Evolutionary conservation across 306 rosid species (phyloP).

Genomic region (Quercus engelmannii): DNA sequence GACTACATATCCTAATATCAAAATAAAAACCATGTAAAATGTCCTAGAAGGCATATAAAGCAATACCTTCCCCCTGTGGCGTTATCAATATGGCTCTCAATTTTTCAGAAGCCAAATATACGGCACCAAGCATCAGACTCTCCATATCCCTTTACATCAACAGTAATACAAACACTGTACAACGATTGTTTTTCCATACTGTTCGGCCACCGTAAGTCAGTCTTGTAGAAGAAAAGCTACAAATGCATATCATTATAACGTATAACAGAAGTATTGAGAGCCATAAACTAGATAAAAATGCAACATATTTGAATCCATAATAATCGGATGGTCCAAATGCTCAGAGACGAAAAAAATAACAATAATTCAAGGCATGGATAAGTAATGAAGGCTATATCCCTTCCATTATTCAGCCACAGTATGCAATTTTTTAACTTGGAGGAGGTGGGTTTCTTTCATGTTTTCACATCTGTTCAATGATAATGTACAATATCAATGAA

Average conservation of each 20-base stretch:
- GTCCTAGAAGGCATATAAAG: not conserved
- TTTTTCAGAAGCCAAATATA: slow-evolving; percentile 80
- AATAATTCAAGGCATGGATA: not conserved
- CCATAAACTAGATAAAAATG: too few species aligned
- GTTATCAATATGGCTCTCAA: slow-evolving; percentile 72
- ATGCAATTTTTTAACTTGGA: too few species aligned
- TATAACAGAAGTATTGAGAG: too few species aligned
- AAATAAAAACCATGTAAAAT: slow-evolving; percentile 5
- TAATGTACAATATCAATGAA: not conserved
- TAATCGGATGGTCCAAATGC: not conserved
- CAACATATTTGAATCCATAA: too few species aligned
- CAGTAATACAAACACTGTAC: slow-evolving; percentile 56
- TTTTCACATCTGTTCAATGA: too few species aligned
- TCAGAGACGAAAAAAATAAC: too few species aligned
- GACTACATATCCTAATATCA: not conserved
- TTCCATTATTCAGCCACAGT: too few species aligned
- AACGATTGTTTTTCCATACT: slow-evolving; percentile 90
- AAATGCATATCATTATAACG: too few species aligned
- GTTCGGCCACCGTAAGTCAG: slow-evolving; percentile 94
- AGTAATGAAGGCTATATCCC: not conserved
- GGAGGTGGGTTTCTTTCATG: too few species aligned
- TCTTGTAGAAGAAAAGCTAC: slow-evolving; percentile 25
- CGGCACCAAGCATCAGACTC: slow-evolving; percentile 86
- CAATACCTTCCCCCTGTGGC: slow-evolving; percentile 81
- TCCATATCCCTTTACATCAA: slow-evolving; percentile 74